Evolutionary conservation across 2,329 filamentous ascomycete species (phyloP), one percentile per base, ranked within the genome.

Genomic region (Ophiostoma perfectum): DNA sequence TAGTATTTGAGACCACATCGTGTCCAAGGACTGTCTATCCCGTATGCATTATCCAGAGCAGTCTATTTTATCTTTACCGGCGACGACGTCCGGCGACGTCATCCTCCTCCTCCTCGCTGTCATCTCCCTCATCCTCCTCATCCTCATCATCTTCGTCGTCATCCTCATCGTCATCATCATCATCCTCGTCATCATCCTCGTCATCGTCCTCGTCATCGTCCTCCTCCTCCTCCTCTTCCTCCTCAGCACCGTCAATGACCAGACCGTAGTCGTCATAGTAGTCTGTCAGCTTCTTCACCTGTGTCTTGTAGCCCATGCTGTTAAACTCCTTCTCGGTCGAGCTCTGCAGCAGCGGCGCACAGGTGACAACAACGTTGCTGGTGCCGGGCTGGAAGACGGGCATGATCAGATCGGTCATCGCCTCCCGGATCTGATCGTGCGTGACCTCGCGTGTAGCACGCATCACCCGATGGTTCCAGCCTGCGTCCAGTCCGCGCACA

Each of bases 261-360:
- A 97, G 79, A 0, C 94, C 94, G 76, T 98, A 98, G 74, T 93
- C 91, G 72, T 97, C 92, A 77, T 96, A 88, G 78, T 96, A 98
- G 74, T 90, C 85, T 58, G 88, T 87, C 65, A 98, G 82, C 41
- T 89, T 83, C 75, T 89, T 88, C 52, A 91, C 84, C 75, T 91
- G 85, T 0, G 90, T 89, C 76, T 88, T 89, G 81, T 96, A 99
- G 0, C 93, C 93, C 68, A 87, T 88, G 1, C 81, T 81, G 72
- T 87, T 84, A 74, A 98, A 91, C 1, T 90, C 88, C 72, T 88
- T 88, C 74, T 90, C 86, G 73, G 97, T 87, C 70, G 84, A 85
- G 82, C 97, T 91, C 74, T 89, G 84, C 85, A 97, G 90, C 65
- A 92, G 85, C 16, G 90, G 89, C 27, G 92, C 91, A 76, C 94